Evolutionary conservation across 1,284 basidiomycete species (phyloP), one percentile per base, ranked within the genome.

Genomic region (Apiotrichum mycotoxinovorans): DNA sequence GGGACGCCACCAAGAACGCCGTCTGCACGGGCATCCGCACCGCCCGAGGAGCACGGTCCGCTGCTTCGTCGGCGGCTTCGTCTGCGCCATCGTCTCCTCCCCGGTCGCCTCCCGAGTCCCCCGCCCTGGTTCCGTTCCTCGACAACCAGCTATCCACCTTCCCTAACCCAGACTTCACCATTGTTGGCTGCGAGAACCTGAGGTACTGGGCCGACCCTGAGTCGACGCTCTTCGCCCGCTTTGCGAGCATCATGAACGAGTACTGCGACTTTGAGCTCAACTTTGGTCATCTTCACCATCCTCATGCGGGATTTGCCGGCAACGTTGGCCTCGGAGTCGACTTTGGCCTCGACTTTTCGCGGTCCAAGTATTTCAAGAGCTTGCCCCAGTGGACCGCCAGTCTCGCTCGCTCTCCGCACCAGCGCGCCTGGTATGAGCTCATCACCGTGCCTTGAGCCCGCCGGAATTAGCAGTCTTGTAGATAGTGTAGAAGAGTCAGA

Each of bases 381-480:
- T 48, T 35, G 12, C 46, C 46, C 30, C 46, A 48, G 46, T 48
- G 46, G 46, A 48, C 46, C 14, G 46, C 46, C 5, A 48, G 46
- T 22, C 33, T 20, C 15, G 46, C 46, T 1, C 46, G 46, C 46
- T 34, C 46, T 3, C 27, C 33, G 10, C 46, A 30, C 20, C 30
- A 17, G 3, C 46, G 46, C 20, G 46, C 46, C 3, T 48, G 46
- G 46, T 48, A 48, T 22, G 33, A 48, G 18, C 34, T 48, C 3
- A 48, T 48, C 18, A n/a, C 46, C 20, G 33, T 48, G n/a, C 46
- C 46, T 4, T 48, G 27, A 17, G 17, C 25, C 4, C 3, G 25
- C 37, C 7, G 7, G 7, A 7, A 2, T 18, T 38, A 2, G 8
- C 37, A 18, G 17, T 38, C 8, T 38, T 17, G 15, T 38, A 38